Evolutionary conservation across 2,329 filamentous ascomycete genomes (phyloP).

Genomic region (Trichophyton simii): DNA sequence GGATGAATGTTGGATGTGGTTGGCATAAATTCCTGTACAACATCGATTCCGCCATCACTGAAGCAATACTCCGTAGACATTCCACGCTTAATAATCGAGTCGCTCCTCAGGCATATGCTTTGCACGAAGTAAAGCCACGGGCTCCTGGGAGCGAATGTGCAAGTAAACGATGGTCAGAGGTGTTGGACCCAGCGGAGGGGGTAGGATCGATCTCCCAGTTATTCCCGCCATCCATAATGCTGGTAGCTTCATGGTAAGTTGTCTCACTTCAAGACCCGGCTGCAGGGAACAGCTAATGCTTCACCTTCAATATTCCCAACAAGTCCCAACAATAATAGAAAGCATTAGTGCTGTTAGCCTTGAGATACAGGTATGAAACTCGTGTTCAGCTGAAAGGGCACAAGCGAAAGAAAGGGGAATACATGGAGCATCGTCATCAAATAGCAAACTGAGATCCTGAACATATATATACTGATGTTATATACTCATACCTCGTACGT

Average conservation of each 20-base stretch:
- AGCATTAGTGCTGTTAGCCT: neutral
- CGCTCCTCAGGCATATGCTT: neutral
- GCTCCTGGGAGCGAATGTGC: neutral
- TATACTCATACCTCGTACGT: neutral
- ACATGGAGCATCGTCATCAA: neutral
- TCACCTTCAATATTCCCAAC: neutral
- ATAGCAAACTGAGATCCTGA: neutral
- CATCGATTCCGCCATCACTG: neutral
- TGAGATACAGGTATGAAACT: neutral
- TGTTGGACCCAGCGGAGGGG: neutral
- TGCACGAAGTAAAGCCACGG: neutral
- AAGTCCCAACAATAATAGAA: neutral
- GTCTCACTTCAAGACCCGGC: neutral
- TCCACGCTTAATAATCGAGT: neutral
- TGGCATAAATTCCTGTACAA: neutral
- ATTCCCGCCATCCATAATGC: neutral
- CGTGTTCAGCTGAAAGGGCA: neutral
- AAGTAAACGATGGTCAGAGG: neutral
- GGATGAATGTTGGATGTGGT: neutral
- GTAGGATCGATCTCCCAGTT: neutral
- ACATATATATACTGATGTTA: constrained; percentile 1
- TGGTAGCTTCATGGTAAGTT: neutral
- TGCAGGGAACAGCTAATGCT: neutral
- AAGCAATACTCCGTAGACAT: neutral
- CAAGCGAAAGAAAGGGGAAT: neutral